Base-by-base conservation (phyloP, 2,329 filamentous ascomycete genomes). In the Lachnellula cervina region DNA sequence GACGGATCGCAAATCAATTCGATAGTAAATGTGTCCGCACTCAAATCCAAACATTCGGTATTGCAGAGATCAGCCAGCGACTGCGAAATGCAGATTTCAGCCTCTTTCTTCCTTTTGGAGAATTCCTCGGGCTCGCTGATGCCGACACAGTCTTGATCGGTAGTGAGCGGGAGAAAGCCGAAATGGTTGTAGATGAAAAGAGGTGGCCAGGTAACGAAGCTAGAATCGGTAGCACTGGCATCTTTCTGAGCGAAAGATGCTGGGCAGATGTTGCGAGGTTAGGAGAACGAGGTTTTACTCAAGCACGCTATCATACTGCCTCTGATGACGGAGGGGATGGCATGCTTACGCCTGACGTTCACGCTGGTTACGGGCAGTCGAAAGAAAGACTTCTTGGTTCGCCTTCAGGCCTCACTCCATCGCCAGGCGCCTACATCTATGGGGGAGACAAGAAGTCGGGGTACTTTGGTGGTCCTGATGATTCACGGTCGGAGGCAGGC, bases 11-110 rank as follows among this genome's bases (percentile, higher is more conserved):
- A 59, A 99, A 99, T 64, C 94, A 99, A 68, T 99, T 97, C 66
- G 94, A 99, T 72, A 97, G 91, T 80, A 97, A 97, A 73, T 99
- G 94, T 70, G 94, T 99, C 21, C 86, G 94, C 4, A 89, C 89
- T 11, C 94, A 99, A 70, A 82, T 99, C 1, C 93, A 97, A 69
- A 96, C 91, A 0, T 90, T 97, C 64, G 94, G 94, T 34, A 96
- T 99, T 66, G 92, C 92, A 1, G 94, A 99, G 70, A 97, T 99
- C 71, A 96, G 92, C 69, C 92, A 97, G 69, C 83, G 94, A 19
- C 79, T 99, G 40, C 84, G 92, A 49, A 93, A 93, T 54, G 93
- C 93, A 0, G 94, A 99, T 71, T 97, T 97, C 75, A 96, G 89
- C 69, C 76, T 97, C 37, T 99, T 99, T 76, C 75, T 99, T 62